These are phyloP conservation scores for Endocalyx cinctus DNA, from an alignment of 2,329 filamentous ascomycete species.

Conservation along the genomic window DNA sequence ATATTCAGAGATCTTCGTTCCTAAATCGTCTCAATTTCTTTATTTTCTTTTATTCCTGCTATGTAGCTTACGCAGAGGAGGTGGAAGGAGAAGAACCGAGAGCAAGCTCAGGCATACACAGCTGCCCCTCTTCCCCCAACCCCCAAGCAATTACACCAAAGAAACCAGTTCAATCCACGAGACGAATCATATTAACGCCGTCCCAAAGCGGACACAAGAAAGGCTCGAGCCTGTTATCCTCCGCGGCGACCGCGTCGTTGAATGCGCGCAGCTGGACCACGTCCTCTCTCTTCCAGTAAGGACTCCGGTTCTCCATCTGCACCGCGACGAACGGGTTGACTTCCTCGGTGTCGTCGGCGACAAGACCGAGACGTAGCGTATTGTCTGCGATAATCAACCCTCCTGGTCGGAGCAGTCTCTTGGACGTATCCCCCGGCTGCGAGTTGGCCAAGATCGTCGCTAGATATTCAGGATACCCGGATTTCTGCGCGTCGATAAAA, in stretches of 20 bases:
- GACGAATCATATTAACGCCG: conserved; percentile 34
- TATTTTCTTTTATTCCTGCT: too few relatives aligned
- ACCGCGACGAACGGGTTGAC: conserved; percentile 27
- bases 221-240: conserved; percentile 33
- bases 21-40: too few relatives aligned
- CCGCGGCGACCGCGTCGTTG: conserved; percentile 27
- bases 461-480: conserved; percentile 46
- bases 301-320: conserved; percentile 5
- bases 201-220: conserved; percentile 40
- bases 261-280: conserved; percentile 29
- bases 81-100: too few relatives aligned
- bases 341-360: conserved; percentile 35
- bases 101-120: too few relatives aligned
- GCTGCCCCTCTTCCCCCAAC: too few relatives aligned
- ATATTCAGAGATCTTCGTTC: too few relatives aligned
- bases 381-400: conserved; percentile 53
- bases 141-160: too few relatives aligned
- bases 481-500: conserved; percentile 52
- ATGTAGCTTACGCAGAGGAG: too few relatives aligned
- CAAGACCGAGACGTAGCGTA: conserved; percentile 42
- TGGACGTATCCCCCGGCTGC: conserved; percentile 25
- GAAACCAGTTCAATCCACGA: conserved; percentile 13
- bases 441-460: conserved; percentile 40
- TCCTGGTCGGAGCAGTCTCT: conserved; percentile 41
- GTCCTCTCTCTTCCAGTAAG: conserved; percentile 15